These are phyloP conservation scores for Porcisia hertigi DNA, from an alignment of 208 protist species.

Conservation along the genomic window DNA sequence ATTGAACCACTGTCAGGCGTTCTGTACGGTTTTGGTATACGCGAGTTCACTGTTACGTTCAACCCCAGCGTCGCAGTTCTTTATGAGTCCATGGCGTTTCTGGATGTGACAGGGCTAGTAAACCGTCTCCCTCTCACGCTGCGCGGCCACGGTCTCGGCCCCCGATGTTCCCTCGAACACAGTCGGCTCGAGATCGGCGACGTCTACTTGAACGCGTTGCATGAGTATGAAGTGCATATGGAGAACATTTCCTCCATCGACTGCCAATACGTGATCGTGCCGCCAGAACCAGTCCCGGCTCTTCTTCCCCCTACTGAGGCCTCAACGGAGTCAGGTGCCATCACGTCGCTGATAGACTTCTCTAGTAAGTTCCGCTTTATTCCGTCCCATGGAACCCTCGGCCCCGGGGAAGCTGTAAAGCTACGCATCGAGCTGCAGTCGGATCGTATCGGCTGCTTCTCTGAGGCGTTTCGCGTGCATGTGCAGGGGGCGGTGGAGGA, in stretches of 20 bases:
- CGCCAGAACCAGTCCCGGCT: conserved; percentile 14
- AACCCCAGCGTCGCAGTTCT: conserved; percentile 81
- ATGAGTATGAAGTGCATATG: conserved; percentile 91
- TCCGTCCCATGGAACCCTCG: conserved; percentile 73
- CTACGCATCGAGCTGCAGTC: conserved; percentile 84
- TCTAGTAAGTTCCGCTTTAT: conserved; percentile 77
- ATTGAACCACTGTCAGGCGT: conserved; percentile 86
- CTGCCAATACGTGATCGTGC: conserved; percentile 83
- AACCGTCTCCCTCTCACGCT: conserved; percentile 83
- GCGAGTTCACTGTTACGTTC: conserved; percentile 92
- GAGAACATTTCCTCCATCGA: conserved; percentile 92
- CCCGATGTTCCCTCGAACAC: conserved; percentile 91
- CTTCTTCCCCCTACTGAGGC: neutral
- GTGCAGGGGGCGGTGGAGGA: conserved; percentile 81
- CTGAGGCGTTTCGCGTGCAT: conserved; percentile 89
- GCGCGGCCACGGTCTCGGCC: conserved; percentile 82
- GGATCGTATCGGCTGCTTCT: conserved; percentile 88
- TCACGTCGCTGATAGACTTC: conserved; percentile 14
- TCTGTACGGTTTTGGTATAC: conserved; percentile 71
- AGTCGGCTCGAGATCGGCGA: conserved; percentile 91
- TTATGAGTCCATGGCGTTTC: conserved; percentile 76
- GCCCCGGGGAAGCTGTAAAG: conserved; percentile 56
- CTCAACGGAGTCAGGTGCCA: neutral
- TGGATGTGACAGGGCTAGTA: conserved; percentile 76
- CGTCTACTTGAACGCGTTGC: conserved; percentile 93